Conservation (phyloP, 768 basidiomycete species). For the Tulasnella sp. region DNA sequence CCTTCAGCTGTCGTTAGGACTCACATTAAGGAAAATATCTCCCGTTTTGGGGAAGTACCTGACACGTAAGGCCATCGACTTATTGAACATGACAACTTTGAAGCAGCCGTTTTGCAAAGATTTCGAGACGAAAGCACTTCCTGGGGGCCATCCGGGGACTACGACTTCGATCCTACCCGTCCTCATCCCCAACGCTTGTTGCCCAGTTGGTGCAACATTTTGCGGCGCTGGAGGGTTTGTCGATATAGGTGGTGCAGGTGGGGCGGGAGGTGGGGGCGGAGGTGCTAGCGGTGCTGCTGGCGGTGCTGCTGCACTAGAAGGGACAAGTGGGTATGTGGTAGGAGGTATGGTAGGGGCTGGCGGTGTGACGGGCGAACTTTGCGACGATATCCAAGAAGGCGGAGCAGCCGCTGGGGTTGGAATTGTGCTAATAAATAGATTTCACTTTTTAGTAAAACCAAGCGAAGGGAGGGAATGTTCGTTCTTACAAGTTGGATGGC, state of each 20-base stretch:
- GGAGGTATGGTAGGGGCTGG: neutral
- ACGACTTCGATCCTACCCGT: neutral
- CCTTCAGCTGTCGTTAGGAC: neutral
- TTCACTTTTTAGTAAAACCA: no score
- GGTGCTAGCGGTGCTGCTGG: no score
- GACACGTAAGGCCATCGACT: neutral
- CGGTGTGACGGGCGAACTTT: neutral
- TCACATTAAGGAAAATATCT: neutral
- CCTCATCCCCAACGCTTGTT: neutral
- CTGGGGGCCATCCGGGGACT: neutral
- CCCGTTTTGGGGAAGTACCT: neutral
- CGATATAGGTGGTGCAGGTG: neutral
- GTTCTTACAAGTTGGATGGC: neutral
- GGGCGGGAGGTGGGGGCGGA: no score
- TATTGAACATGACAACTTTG: neutral
- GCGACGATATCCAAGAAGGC: neutral
- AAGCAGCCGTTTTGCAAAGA: neutral
- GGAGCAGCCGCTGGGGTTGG: slow-evolving; percentile 9
- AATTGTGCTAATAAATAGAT: neutral
- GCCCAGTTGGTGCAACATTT: neutral
- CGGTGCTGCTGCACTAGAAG: neutral
- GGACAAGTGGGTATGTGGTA: neutral
- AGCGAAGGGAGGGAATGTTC: neutral
- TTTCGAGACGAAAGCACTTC: neutral
- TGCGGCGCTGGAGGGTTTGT: neutral